Evolutionary conservation across 305 asterid genomes (phyloP), one percentile per base, ranked within the genome.

Genomic region (Fraxinus paxiana): DNA sequence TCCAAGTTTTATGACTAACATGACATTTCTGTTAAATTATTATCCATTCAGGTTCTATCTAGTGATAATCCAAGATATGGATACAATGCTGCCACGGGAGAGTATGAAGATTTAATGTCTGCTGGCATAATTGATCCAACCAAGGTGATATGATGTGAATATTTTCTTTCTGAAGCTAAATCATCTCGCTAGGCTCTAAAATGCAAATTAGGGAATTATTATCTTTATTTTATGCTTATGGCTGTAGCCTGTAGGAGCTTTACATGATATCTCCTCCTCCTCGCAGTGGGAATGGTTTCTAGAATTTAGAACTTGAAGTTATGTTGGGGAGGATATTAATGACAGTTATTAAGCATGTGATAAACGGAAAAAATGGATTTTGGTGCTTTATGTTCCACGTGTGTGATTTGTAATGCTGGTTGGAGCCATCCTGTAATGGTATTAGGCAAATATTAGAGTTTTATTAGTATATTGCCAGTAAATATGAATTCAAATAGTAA

Each of bases 91-190:
- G 98, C 99, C 3, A 92, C 97, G 2, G 99, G 97, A 79, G 86
- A 90, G 51, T 94, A 92, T 75, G 98, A 92, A 82, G 97, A 94
- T 85, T 88, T 92, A 76, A 92, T 94, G 99, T 92, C 97, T 67
- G 98, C 98, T 73, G 97, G 98, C 82, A 92, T 94, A 1, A 96
- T 96, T 59, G 99, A 96, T 85, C 98, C 97, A 61, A 96, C 97
- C 4, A 92, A 96, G 97, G 98, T 92, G 10, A 81, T 84, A 46
- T 75, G 5, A 13, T 74, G 20, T 61, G 63, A 46, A 10, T 46
- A 9, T 17, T 30, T 15, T 28, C 31, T 63, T 10, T 71, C 17
- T 26, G 75, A 7, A 12, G 28, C 41, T 4, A 13, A 35, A 20
- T 63, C 43, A 35, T 8, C 26, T 35, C 10, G n/a, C 41, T 67